Evolutionary conservation across 176 grass and related monocot genomes (phyloP), one percentile per base, ranked within the genome.

Genomic region (Coix lacrymajobi): DNA sequence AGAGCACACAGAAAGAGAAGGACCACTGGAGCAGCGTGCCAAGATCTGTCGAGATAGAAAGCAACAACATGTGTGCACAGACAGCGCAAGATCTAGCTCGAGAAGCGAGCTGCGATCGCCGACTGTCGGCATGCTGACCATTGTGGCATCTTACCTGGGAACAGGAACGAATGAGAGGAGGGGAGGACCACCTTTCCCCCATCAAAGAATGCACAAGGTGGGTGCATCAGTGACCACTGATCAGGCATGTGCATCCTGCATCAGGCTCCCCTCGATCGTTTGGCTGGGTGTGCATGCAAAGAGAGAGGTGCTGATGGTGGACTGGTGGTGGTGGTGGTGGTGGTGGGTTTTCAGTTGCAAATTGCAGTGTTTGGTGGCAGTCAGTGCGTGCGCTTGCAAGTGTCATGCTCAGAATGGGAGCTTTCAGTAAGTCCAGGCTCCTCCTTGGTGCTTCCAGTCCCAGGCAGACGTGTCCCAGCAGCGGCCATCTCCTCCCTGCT

Each of bases 111-210:
- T 69, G 78, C 3, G 37, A 46, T 24, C 41, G 12, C 36, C 62
- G 32, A 62, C 61, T 6, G 60, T 68, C 13, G 61, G 30, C 62
- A 81, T 24, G 57, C 40, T 61, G 25, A 75, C 77, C 62, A 81
- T 70, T 89, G 87, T 69, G 32, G 34, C 62, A n/a, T 70, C 39
- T 85, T 85, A 80, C 87, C 77, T 26, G 46, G 51, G 76, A 89
- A 90, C 57, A 86, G 65, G 81, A 64, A 71, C n/a, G 78, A 33
- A 71, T n/a, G 20, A 2, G 65, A 10, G 78, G 51, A 32, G 63
- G 63, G 65, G 51, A 54, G 31, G 43, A 67, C 15, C 77, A 17
- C 82, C 51, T 71, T 32, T 71, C 6, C 62, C 31, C 31, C 46
- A 61, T 57, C 2, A 12, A 51, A 79, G 43, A 62, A 89, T 80